Evolutionary conservation across 2,329 filamentous ascomycete species (phyloP), one percentile per base, ranked within the genome.

Genomic region (Penicillium digitatum): DNA sequence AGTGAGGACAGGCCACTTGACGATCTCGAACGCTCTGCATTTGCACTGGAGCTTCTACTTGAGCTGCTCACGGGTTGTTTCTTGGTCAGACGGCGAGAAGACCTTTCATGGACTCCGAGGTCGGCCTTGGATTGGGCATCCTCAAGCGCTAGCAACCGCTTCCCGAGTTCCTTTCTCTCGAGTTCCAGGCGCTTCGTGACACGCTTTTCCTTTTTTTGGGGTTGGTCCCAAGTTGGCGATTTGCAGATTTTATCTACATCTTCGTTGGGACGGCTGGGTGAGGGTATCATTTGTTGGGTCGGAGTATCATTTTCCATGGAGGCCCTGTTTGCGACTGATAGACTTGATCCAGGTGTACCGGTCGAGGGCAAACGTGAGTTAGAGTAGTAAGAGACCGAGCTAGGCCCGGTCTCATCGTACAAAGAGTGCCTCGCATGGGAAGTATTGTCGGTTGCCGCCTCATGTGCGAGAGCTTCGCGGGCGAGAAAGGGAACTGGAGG

Each of bases 1-100:
- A 71, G 57, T 1, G 66, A 63, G 18, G 67, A 65, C 32, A 72
- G 53, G 22, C 51, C 60, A 53, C 45, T 59, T 38, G 58, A 63
- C 9, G 67, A 65, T 22, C 63, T 59, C 24, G 64, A 58, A 49
- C 64, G 62, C 18, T 68, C 66, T n/a, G 62, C 59, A 51, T 64
- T 63, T 14, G 62, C 61, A 48, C 69, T 73, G 11, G 70, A 67
- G 24, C 64, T 65, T 54, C 71, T 63, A 31, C 63, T 68, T 27
- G 66, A 66, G 51, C 55, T 69, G 20, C 56, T 58, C 4, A 68
- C 42, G 1, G 70, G 69, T 40, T 71, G 69, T 54, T 72, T 74
- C 54, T 73, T 74, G 16, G 65, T 68, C 16, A 74, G 60, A 31
- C 71, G 70, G 2, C 68, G 69, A 31, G 68, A 57, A 16, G 60